Conservation (phyloP, 1,284 basidiomycete genomes). For the Fistulinella cinereoalba region DNA sequence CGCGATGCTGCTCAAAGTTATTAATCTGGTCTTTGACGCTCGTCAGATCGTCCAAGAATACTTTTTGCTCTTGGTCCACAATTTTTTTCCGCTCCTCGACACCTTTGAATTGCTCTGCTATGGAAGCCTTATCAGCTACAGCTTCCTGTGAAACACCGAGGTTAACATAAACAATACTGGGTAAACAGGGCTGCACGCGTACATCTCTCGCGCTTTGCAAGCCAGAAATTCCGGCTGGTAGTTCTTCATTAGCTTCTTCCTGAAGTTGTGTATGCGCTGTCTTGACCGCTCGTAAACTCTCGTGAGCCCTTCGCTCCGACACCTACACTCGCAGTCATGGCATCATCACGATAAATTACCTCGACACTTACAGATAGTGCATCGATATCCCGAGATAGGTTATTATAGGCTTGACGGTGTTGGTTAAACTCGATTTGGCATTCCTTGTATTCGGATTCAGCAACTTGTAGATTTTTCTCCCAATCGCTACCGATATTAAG, state of each 20-base stretch:
- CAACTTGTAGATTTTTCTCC: constrained; percentile 24
- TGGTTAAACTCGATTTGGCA: constrained; percentile 17
- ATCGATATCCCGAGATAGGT: constrained; percentile 15
- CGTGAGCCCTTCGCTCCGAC: constrained; percentile 24
- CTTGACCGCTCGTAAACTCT: constrained; percentile 33
- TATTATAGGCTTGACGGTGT: constrained; percentile 22
- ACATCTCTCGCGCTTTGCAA: constrained; percentile 59
- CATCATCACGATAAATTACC: neutral
- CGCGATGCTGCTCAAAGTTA: constrained; percentile 44
- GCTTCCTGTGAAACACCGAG: constrained; percentile 43
- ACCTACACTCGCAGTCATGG: constrained; percentile 18
- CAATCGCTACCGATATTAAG: constrained; percentile 22
- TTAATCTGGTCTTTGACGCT: constrained; percentile 45
- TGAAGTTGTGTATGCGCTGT: constrained; percentile 40
- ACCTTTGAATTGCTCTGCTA: constrained; percentile 51
- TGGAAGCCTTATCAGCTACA: constrained; percentile 47
- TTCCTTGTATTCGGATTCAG: constrained; percentile 28
- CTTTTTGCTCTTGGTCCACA: constrained; percentile 42
- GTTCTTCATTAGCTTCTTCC: constrained; percentile 68
- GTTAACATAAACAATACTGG: neutral
- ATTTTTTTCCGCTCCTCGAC: constrained; percentile 41
- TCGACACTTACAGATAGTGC: constrained; percentile 18
- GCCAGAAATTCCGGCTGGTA: constrained; percentile 68
- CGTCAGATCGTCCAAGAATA: constrained; percentile 43
- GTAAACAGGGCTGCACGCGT: constrained; percentile 8